Percentiles rank a stretch among this genome's conserved stretches.
phyloP scores from a whole-genome alignment of 2,329 filamentous ascomycete species.

The Apiospora pterosperma region DNA sequence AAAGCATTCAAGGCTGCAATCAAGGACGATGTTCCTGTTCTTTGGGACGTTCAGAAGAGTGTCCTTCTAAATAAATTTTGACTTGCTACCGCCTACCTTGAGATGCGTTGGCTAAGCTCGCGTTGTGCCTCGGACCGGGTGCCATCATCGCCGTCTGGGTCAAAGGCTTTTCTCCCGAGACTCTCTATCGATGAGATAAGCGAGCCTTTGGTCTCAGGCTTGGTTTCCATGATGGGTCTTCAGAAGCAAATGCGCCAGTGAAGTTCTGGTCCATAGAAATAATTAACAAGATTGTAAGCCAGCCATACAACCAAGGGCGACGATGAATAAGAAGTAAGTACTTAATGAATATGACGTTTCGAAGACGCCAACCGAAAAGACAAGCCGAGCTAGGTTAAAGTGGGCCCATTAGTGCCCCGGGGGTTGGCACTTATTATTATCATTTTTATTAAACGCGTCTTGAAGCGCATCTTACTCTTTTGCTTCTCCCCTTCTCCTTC shows the following conservation, averaged over 20 bases:
- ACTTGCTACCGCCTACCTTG: constrained; percentile 36
- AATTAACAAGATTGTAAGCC: background rate
- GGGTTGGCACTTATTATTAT: background rate
- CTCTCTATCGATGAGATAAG: constrained; percentile 32
- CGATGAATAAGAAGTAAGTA: too few species aligned
- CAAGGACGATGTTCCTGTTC: constrained; percentile 47
- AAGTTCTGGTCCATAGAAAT: background rate
- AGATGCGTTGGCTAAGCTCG: constrained; percentile 45
- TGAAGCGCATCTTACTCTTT: background rate
- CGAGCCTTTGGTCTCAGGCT: constrained; percentile 21
- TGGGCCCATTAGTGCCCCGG: too few species aligned
- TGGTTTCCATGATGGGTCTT: constrained; percentile 12
- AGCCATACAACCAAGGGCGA: background rate
- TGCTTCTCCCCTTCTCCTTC: constrained; percentile 9
- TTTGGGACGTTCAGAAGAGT: constrained; percentile 25
- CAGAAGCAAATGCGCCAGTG: background rate
- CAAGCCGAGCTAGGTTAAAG: too few species aligned
- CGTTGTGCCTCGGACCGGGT: constrained; percentile 30
- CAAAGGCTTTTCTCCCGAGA: constrained; percentile 47
- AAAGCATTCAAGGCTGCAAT: constrained; percentile 60
- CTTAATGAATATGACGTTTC: background rate
- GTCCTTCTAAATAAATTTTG: constrained; percentile 8
- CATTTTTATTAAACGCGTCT: constrained; percentile 7
- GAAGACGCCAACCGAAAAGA: background rate
- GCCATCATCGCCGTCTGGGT: constrained; percentile 34